Evolutionary conservation across 176 grass and related monocot species (phyloP).

Genomic region (Oryza glaberrima): DNA sequence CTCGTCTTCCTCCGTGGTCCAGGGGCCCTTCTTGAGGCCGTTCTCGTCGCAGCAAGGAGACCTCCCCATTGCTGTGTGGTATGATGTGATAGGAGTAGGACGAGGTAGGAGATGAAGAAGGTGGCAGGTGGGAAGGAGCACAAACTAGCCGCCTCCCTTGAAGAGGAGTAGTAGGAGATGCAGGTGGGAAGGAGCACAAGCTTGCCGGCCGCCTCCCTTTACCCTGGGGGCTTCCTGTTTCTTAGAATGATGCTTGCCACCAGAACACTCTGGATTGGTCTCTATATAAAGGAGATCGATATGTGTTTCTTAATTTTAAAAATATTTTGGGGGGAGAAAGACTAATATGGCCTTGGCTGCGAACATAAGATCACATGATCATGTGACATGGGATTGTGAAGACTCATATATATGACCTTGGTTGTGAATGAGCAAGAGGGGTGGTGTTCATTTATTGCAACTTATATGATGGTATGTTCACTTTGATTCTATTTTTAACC

Average conservation of each 20-base stretch:
- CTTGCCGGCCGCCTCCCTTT: constrained; percentile 28
- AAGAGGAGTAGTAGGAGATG: constrained; percentile 18
- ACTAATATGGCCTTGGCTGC: constrained; percentile 25
- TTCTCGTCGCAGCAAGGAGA: constrained; percentile 85
- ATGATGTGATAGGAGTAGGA: constrained; percentile 13
- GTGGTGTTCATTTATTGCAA: background rate
- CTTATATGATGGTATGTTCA: too few relatives aligned
- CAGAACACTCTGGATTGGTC: constrained; percentile 53
- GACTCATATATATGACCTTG: too few relatives aligned
- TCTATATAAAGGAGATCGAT: constrained; percentile 57
- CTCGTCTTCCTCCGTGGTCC: constrained; percentile 88
- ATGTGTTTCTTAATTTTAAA: background rate
- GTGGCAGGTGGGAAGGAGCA: constrained; percentile 50
- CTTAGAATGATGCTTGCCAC: constrained; percentile 56
- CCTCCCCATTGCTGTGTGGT: constrained; percentile 64
- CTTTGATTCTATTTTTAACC: too few relatives aligned
- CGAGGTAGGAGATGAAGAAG: constrained; percentile 44
- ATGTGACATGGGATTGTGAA: too few relatives aligned
- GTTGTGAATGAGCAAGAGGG: background rate
- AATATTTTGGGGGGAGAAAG: constrained; percentile 24
- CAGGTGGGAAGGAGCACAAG: constrained; percentile 53
- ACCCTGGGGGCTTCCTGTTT: constrained; percentile 32
- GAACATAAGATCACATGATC: too few relatives aligned
- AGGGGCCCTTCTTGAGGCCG: constrained; percentile 95
- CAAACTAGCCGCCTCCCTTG: constrained; percentile 32